A percentile compares a stretch with the other conserved stretches of the same genome.
phyloP scores from a whole-genome alignment of 306 rosid species.

The Dryas alaskensis region DNA sequence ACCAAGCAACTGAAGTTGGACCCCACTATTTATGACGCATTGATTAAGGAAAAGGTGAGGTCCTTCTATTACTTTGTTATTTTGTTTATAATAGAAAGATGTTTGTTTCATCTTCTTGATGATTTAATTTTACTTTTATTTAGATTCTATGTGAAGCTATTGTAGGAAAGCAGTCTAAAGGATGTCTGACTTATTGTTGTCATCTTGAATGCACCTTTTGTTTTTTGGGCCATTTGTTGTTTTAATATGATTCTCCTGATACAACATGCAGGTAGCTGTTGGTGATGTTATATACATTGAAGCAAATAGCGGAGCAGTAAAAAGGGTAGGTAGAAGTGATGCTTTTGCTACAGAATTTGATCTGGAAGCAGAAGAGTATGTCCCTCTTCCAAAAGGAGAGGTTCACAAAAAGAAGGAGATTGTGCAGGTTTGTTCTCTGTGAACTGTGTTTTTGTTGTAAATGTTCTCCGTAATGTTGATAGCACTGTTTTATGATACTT shows the following conservation, averaged over 20 bases:
- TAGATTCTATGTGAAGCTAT: neutral
- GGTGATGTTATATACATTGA: slow-evolving; percentile 96
- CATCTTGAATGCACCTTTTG: neutral
- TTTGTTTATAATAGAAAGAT: neutral
- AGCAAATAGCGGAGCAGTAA: slow-evolving; percentile 97
- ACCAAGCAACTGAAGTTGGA: slow-evolving; percentile 95
- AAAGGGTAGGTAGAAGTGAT: slow-evolving; percentile 95
- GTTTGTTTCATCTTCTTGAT: neutral
- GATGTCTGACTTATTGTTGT: neutral
- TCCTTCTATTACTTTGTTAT: neutral
- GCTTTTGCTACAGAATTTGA: slow-evolving; percentile 97
- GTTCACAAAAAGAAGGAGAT: slow-evolving; percentile 97
- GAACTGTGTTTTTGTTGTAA: slow-evolving; percentile 16
- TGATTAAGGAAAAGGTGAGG: slow-evolving; percentile 83
- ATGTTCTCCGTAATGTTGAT: slow-evolving; percentile 11
- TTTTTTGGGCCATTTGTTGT: neutral
- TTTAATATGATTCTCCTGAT: slow-evolving; percentile 11
- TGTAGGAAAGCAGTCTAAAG: neutral
- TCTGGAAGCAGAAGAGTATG: slow-evolving; percentile 98
- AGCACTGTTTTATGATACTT: neutral
- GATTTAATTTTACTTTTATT: neutral
- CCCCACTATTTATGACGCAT: slow-evolving; percentile 93
- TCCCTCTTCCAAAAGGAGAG: slow-evolving; percentile 99
- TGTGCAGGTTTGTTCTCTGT: slow-evolving; percentile 70
- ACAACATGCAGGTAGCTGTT: slow-evolving; percentile 66